phyloP scores from a whole-genome alignment of 208 protist species.

The Crithidia bombi region DNA sequence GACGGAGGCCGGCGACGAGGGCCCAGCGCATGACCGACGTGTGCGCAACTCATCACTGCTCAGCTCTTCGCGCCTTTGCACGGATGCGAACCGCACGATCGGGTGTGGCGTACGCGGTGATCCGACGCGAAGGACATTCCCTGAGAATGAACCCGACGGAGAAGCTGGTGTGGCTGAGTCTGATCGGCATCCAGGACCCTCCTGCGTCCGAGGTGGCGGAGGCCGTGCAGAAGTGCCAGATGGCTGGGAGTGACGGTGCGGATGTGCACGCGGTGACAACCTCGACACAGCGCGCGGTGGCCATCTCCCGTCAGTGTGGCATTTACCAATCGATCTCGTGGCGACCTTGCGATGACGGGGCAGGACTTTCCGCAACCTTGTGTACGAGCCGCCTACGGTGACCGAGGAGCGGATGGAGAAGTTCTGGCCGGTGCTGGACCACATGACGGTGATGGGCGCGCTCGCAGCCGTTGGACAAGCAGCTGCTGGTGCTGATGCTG shows the following conservation, averaged over 20 bases:
- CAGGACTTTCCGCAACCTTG: constrained; percentile 89
- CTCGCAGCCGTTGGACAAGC: constrained; percentile 89
- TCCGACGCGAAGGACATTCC: constrained; percentile 38
- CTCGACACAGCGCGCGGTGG: constrained; percentile 92
- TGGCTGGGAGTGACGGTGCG: constrained; percentile 94
- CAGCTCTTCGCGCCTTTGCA: constrained; percentile 61
- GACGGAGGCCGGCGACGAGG: constrained; percentile 56
- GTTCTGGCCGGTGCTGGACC: constrained; percentile 75
- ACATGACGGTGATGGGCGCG: constrained; percentile 90
- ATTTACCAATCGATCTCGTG: constrained; percentile 76
- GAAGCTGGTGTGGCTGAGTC: constrained; percentile 91
- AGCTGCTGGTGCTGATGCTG: constrained; percentile 87
- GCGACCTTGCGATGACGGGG: constrained; percentile 88
- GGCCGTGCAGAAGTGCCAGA: constrained; percentile 91
- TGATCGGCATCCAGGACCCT: constrained; percentile 96
- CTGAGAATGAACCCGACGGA: constrained; percentile 62
- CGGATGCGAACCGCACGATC: constrained; percentile 84
- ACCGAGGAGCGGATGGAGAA: constrained; percentile 73
- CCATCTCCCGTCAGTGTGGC: constrained; percentile 93
- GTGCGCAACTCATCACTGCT: constrained; percentile 40
- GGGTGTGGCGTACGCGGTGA: constrained; percentile 68
- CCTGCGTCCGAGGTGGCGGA: constrained; percentile 93
- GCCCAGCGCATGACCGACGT: constrained; percentile 37
- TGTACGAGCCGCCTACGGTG: constrained; percentile 76
- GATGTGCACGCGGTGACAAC: constrained; percentile 97